Percentiles rank a stretch among this genome's conserved stretches.
These are phyloP conservation scores for Paracamarosporium sp. DNA, from an alignment of 2,329 filamentous ascomycete species.

Conservation along the genomic window DNA sequence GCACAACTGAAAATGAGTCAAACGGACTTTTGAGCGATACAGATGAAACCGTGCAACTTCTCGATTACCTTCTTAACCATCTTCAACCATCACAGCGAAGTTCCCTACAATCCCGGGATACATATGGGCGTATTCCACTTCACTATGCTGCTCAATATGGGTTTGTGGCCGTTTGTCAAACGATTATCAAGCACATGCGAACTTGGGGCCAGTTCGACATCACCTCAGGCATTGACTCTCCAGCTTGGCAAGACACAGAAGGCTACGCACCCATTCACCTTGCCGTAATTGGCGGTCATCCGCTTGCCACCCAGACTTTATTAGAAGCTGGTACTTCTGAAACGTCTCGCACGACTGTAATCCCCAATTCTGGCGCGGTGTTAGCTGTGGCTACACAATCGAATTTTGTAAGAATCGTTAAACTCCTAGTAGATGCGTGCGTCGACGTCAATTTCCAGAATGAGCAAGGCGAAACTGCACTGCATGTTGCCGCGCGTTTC, in stretches of 20 bases:
- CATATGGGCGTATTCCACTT: slow-evolving; percentile 81
- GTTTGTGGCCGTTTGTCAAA: slow-evolving; percentile 86
- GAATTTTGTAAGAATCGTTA: slow-evolving; percentile 84
- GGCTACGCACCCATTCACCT: slow-evolving; percentile 91
- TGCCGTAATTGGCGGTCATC: slow-evolving; percentile 89
- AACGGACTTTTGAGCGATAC: slow-evolving; percentile 67
- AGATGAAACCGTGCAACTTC: slow-evolving; percentile 76
- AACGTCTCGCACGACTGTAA: slow-evolving; percentile 69
- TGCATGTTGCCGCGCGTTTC: slow-evolving; percentile 90
- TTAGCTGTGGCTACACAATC: slow-evolving; percentile 86
- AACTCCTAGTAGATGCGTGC: slow-evolving; percentile 85
- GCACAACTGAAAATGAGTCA: slow-evolving; percentile 70
- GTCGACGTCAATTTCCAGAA: slow-evolving; percentile 95
- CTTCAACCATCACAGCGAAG: slow-evolving; percentile 71
- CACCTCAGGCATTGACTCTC: slow-evolving; percentile 82
- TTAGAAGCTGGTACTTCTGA: slow-evolving; percentile 82
- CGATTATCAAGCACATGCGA: slow-evolving; percentile 88
- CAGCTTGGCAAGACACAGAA: slow-evolving; percentile 89
- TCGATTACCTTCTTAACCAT: slow-evolving; percentile 68
- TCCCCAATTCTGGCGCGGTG: slow-evolving; percentile 85
- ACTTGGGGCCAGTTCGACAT: slow-evolving; percentile 88
- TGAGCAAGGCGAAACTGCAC: slow-evolving; percentile 84
- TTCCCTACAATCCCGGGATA: slow-evolving; percentile 74
- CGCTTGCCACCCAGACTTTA: slow-evolving; percentile 81
- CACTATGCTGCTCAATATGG: slow-evolving; percentile 97